Percentiles rank a stretch among this genome's conserved stretches.
Evolutionary conservation across 176 grass and related monocot species (phyloP).

Genomic region (Miscanthus lutarioriparius): DNA sequence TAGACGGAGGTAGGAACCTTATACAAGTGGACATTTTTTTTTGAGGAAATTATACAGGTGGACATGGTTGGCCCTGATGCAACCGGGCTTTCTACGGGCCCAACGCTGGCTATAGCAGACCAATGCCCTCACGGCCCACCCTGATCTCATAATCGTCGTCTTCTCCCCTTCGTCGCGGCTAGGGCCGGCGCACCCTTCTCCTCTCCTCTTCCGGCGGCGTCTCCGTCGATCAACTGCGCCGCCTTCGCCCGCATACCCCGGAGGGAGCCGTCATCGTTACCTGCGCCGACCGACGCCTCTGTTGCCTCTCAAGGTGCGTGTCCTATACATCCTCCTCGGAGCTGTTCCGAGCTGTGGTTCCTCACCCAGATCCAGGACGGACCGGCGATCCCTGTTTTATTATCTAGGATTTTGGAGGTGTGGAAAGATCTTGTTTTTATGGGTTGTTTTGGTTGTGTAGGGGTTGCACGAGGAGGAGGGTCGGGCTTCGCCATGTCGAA

Average conservation of each 20-base stretch:
- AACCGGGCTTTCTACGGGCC: neutral
- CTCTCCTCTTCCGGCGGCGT: neutral
- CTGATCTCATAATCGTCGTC: neutral
- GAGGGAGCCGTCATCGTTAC: neutral
- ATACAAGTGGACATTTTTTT: too few relatives aligned
- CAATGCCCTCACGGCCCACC: neutral
- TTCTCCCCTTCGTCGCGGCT: neutral
- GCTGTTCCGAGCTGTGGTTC: neutral
- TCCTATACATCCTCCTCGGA: neutral
- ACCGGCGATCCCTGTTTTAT: neutral
- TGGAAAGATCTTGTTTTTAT: neutral
- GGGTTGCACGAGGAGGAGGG: neutral
- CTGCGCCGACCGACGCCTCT: neutral
- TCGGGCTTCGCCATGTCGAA: constrained; percentile 43
- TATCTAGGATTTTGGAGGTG: neutral
- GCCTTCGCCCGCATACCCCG: neutral
- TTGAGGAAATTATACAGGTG: neutral
- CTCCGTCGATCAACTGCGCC: neutral
- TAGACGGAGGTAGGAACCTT: too few relatives aligned
- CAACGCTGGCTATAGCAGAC: neutral
- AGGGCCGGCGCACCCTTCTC: constrained; percentile 13
- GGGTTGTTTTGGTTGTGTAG: neutral
- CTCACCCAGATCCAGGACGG: constrained; percentile 11
- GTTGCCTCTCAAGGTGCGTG: constrained; percentile 10
- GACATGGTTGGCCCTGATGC: neutral